phyloP scores from a whole-genome alignment of 2,329 filamentous ascomycete species.

The Fusarium xylarioides region DNA sequence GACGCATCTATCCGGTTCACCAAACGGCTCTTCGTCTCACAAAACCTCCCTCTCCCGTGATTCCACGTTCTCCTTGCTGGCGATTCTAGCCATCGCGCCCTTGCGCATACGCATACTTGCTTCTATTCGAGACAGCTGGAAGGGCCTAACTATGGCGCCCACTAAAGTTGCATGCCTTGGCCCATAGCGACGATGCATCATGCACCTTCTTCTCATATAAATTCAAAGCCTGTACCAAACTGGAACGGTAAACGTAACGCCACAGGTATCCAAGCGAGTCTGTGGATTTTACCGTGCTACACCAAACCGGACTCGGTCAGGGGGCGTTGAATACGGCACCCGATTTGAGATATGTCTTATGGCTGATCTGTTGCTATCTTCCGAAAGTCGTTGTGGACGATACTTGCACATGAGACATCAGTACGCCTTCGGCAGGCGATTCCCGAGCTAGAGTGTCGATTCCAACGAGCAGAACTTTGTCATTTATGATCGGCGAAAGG shows the following conservation, averaged over 20 bases:
- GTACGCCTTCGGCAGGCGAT: conserved; percentile 6
- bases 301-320: conserved; percentile 2
- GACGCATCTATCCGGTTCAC: conserved; percentile 39
- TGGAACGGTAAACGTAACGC: conserved; percentile 23
- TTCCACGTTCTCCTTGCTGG: conserved; percentile 34
- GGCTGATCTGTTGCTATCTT: conserved; percentile 6
- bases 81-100: conserved; percentile 3
- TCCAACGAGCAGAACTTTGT: conserved; percentile 18
- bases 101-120: conserved; percentile 24
- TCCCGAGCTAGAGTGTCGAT: background rate
- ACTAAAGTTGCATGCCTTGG: conserved; percentile 12
- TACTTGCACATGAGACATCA: conserved; percentile 15
- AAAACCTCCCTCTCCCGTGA: conserved; percentile 29
- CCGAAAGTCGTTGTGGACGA: conserved; percentile 6
- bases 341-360: conserved; percentile 6
- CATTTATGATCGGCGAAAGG: conserved; percentile 18
- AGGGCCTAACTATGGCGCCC: conserved; percentile 3
- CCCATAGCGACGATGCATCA: background rate
- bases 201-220: conserved; percentile 9
- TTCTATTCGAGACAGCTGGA: conserved; percentile 20
- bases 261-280: conserved; percentile 33
- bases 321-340: background rate
- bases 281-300: conserved; percentile 22
- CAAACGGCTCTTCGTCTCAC: conserved; percentile 34
- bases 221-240: conserved; percentile 19